A percentile compares a stretch with the other conserved stretches of the same genome.
phyloP scores from a whole-genome alignment of 768 basidiomycete species.

The Hypholoma sublateritium region DNA sequence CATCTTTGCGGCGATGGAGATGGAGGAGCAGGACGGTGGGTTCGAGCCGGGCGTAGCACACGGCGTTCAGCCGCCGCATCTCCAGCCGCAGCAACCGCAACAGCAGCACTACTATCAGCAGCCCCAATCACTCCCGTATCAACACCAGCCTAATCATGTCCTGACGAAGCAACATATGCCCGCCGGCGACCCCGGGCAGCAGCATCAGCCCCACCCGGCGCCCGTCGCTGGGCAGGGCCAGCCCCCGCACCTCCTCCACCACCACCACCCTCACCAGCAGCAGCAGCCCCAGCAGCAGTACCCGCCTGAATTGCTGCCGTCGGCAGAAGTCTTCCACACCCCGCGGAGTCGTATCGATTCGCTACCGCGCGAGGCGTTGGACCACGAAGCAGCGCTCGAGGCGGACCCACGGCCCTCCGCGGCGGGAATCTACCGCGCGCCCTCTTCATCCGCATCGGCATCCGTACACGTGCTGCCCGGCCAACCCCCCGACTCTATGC shows the following conservation, averaged over 20 bases:
- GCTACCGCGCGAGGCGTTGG: conserved; percentile 7
- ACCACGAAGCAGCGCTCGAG: not conserved
- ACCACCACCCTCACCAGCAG: not conserved
- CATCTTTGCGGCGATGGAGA: conserved; percentile 64
- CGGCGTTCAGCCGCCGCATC: not conserved
- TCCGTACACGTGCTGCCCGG: not conserved
- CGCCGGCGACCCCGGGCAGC: not conserved
- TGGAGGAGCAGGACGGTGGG: conserved; percentile 30
- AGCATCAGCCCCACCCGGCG: not conserved
- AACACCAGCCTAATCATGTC: not conserved
- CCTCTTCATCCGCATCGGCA: conserved; percentile 10
- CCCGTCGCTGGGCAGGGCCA: not conserved
- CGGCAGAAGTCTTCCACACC: conserved; percentile 15
- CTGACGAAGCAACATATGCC: not conserved
- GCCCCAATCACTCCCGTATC: not conserved
- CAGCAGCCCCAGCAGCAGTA: not conserved
- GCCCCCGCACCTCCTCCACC: not conserved
- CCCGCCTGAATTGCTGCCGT: conserved; percentile 10
- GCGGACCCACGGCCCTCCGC: conserved; percentile 5
- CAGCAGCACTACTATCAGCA: conserved; percentile 7
- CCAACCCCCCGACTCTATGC: conserved; percentile 1
- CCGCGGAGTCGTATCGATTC: conserved; percentile 12
- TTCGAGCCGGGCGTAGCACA: not conserved
- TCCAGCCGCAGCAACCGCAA: conserved; percentile 2
- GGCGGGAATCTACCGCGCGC: not conserved